Evolutionary conservation across 2,329 filamentous ascomycete genomes (phyloP), one percentile per base, ranked within the genome.

Genomic region (Fusarium bactridioides): DNA sequence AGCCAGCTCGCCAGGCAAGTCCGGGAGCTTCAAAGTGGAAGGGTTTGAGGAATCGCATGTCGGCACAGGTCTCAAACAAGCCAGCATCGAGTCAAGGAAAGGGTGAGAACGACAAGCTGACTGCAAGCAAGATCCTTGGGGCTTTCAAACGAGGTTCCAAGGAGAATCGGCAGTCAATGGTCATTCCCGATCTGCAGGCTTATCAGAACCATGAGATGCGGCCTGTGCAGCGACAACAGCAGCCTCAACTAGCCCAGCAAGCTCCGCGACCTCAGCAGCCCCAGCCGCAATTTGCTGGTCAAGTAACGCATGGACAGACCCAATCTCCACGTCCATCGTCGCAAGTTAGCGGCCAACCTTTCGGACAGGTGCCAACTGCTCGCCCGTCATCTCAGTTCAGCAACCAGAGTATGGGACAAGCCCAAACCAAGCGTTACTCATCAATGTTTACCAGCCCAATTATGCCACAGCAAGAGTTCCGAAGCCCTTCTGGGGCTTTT

Each of bases 101-200:
- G 55, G 29, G 61, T 8, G 76, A 78, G 12, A 73, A 67, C 16
- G 69, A 63, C 15, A 77, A 79, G 19, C 70, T 70, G 56, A 67
- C 74, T 19, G 66, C 74, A 4, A 77, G 70, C 23, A 82, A 79
- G 65, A 61, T 82, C 2, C 60, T 81, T 1, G 74, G 77, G 2
- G 79, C 79, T 2, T 79, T 82, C 47, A 82, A 80, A 67, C 76
- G 78, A 73, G 73, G 64, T 35, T 78, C 79, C 9, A 82, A 78
- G 66, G 61, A 59, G 35, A 73, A 68, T 19, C 76, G 75, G n/a
- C 77, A 75, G 23, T 74, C 67, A 21, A 70, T 72, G 41, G 63
- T 56, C 13, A 40, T 61, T 45, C 64, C 67, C 7, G 69, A 69
- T 27, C 41, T 58, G 1, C 75, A 75, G 21, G 63, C 59, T 38